A percentile compares a stretch with the other conserved stretches of the same genome.
Conservation (phyloP, 2,329 filamentous ascomycete species). For the Fragosphaeria purpurea region DNA sequence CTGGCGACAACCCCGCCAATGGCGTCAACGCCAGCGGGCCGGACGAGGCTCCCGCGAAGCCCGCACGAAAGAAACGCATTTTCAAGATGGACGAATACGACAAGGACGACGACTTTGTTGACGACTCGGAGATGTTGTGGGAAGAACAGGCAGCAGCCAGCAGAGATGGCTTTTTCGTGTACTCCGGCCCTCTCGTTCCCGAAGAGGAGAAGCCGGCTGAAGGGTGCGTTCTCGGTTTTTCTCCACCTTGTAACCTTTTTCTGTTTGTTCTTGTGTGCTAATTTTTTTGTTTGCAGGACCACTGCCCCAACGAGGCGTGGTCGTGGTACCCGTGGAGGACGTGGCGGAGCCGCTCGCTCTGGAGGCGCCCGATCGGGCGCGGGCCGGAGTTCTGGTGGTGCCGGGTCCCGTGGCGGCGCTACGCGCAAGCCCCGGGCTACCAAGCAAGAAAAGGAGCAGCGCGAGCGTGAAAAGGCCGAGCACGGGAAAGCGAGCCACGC, state of each 20-base stretch:
- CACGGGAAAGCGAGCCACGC: constrained; percentile 24
- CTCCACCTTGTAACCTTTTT: neutral
- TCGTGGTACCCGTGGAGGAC: constrained; percentile 35
- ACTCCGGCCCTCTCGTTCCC: constrained; percentile 80
- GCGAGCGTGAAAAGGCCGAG: constrained; percentile 71
- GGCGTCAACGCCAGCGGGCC: constrained; percentile 38
- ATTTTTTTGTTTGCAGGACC: constrained; percentile 38
- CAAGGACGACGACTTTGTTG: constrained; percentile 73
- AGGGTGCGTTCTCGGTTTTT: constrained; percentile 31
- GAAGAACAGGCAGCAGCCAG: constrained; percentile 90
- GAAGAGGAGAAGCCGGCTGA: constrained; percentile 66
- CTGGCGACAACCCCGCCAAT: constrained; percentile 31
- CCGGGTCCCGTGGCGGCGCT: constrained; percentile 65
- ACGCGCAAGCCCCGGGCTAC: constrained; percentile 76
- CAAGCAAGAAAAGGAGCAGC: constrained; percentile 72
- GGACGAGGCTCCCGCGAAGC: constrained; percentile 50
- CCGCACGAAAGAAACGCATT: constrained; percentile 67
- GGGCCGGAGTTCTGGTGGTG: constrained; percentile 37
- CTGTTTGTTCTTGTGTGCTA: constrained; percentile 20
- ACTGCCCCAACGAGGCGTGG: constrained; percentile 65
- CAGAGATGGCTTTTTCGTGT: constrained; percentile 96
- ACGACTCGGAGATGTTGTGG: constrained; percentile 92
- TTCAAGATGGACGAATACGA: constrained; percentile 78
- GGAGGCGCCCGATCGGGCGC: constrained; percentile 50
- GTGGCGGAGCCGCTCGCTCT: constrained; percentile 38